These are phyloP conservation scores for Mortierella antarctica DNA, from an alignment of 192 early-diverging fungal genomes.

Conservation along the genomic window DNA sequence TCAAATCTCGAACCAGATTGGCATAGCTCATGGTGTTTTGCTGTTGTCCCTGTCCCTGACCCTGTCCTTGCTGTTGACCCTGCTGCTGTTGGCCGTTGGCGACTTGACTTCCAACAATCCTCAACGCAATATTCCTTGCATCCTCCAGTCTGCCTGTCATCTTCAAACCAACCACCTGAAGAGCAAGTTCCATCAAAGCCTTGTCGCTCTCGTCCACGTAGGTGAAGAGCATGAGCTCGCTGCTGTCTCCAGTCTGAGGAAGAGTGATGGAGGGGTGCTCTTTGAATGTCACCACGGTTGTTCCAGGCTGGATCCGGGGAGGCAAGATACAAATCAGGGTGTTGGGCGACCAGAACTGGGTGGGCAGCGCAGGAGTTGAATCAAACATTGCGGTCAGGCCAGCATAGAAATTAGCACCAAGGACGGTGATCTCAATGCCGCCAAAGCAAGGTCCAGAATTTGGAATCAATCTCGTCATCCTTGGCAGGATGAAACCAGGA, in stretches of 20 bases:
- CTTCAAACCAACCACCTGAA: conserved; percentile 89
- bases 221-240: conserved; percentile 50
- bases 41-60: conserved; percentile 32
- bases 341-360: conserved; percentile 81
- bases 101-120: conserved; percentile 63
- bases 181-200: conserved; percentile 89
- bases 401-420: conserved; percentile 85
- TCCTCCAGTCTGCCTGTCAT: conserved; percentile 84
- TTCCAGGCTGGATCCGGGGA: conserved; percentile 76
- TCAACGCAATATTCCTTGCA: conserved; percentile 78
- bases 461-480: conserved; percentile 83
- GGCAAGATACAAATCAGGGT: conserved; percentile 89
- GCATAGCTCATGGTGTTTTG: conserved; percentile 29
- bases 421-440: conserved; percentile 85
- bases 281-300: conserved; percentile 72
- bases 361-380: conserved; percentile 72
- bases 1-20: conserved; percentile 32
- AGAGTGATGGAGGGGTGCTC: conserved; percentile 59
- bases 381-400: conserved; percentile 81
- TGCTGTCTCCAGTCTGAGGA: conserved; percentile 16
- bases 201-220: conserved; percentile 81
- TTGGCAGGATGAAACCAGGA: conserved; percentile 52
- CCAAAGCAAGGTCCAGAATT: conserved; percentile 87
- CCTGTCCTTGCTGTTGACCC: conserved; percentile 27
- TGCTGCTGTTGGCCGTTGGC: conserved; percentile 37